Conservation (phyloP, 2,329 filamentous ascomycete species). For the Sclerotinia subarctica region DNA sequence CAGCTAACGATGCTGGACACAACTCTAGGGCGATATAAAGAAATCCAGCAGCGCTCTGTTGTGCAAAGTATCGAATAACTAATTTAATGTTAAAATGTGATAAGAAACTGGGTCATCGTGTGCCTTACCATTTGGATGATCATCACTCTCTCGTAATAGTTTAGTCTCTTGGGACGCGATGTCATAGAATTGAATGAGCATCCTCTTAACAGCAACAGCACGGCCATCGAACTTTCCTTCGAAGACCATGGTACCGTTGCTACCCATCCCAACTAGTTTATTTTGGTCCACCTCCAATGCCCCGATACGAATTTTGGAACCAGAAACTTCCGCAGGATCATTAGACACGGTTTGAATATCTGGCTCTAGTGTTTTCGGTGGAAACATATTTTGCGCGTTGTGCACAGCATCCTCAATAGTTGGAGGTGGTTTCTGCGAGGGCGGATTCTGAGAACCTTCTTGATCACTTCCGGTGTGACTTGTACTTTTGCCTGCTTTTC, state of each 20-base stretch:
- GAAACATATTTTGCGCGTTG: constrained; percentile 56
- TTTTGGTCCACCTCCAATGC: constrained; percentile 63
- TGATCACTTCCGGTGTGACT: constrained; percentile 47
- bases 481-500: constrained; percentile 46
- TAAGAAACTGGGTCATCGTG: background rate
- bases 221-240: constrained; percentile 91
- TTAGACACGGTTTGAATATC: constrained; percentile 58
- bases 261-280: constrained; percentile 70
- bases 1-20: constrained; percentile 88
- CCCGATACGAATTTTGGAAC: constrained; percentile 58
- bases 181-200: constrained; percentile 94
- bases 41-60: constrained; percentile 84
- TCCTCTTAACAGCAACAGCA: constrained; percentile 91
- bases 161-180: constrained; percentile 93
- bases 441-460: background rate
- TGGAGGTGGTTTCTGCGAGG: constrained; percentile 34
- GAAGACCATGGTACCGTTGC: constrained; percentile 95
- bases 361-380: constrained; percentile 53
- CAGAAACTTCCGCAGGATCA: constrained; percentile 58
- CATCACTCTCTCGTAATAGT: constrained; percentile 85
- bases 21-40: constrained; percentile 94
- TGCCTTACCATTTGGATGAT: constrained; percentile 74
- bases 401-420: constrained; percentile 60
- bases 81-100: constrained; percentile 32
- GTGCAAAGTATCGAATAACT: constrained; percentile 95